phyloP scores from a whole-genome alignment of 2,329 filamentous ascomycete species.

The Aspergillus ibericus region DNA sequence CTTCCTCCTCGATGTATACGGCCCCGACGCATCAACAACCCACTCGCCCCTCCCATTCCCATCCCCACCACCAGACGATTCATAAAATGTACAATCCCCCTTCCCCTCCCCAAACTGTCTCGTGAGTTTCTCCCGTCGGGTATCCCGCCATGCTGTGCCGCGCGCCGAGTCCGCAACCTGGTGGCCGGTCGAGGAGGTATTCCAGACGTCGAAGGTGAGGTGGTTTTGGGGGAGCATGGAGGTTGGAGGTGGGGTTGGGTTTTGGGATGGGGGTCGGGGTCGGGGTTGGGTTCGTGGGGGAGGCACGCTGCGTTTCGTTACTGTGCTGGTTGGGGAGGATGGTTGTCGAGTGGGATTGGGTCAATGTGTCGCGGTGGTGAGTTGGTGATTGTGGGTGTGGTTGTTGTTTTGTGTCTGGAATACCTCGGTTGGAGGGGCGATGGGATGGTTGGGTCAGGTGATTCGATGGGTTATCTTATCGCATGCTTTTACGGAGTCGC shows the following conservation, averaged over 20 bases:
- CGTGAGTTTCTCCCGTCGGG: slow-evolving; percentile 66
- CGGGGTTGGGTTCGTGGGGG: neutral
- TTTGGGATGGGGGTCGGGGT: neutral
- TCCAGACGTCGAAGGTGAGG: slow-evolving; percentile 49
- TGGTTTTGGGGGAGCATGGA: slow-evolving; percentile 21
- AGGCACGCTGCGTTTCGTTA: no score
- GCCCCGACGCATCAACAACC: neutral
- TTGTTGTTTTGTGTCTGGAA: no score
- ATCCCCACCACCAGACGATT: slow-evolving; percentile 46
- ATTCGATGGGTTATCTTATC: no score
- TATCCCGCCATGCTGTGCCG: slow-evolving; percentile 69
- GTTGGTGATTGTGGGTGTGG: neutral
- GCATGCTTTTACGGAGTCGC: no score
- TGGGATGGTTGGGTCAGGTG: no score
- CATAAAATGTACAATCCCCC: slow-evolving; percentile 55
- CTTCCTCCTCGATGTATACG: no score
- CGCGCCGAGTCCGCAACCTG: slow-evolving; percentile 71
- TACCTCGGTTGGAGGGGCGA: no score
- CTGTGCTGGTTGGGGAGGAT: no score
- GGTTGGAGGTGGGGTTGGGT: neutral
- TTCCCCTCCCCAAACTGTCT: slow-evolving; percentile 65
- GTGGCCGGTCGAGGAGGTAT: slow-evolving; percentile 73
- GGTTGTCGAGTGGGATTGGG: neutral
- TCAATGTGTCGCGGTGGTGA: neutral
- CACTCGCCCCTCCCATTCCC: neutral